Percentiles rank a stretch among this genome's conserved stretches.
These are phyloP conservation scores for Cystofilobasidium ferigula DNA, from an alignment of 768 basidiomycete genomes.

Conservation along the genomic window DNA sequence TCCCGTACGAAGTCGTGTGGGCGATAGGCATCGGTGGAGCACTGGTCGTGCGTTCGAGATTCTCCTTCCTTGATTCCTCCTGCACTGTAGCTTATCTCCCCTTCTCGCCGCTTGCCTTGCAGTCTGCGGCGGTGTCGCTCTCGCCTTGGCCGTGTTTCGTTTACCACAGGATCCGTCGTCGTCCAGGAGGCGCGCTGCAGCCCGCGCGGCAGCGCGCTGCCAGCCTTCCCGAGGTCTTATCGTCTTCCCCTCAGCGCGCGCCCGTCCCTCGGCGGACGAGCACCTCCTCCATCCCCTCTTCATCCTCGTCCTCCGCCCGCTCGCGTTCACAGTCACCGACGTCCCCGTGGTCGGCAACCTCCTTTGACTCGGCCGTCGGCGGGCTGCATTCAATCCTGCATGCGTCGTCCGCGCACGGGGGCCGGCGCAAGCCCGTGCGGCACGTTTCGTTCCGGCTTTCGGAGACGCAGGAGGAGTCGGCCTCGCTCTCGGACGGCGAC, in stretches of 20 bases:
- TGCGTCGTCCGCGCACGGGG: background rate
- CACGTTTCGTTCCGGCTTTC: background rate
- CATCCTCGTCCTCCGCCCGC: background rate
- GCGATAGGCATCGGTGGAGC: background rate
- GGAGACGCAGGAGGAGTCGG: background rate
- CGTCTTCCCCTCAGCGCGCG: background rate
- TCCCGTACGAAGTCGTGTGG: background rate
- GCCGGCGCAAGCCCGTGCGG: background rate
- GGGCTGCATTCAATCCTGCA: background rate
- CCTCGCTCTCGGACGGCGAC: background rate
- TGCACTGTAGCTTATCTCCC: background rate
- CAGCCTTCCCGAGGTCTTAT: background rate
- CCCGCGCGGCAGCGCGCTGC: background rate
- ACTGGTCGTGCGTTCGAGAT: background rate
- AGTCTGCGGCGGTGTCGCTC: background rate
- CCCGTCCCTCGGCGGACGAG: background rate
- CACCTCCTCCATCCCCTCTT: background rate
- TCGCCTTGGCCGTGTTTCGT: background rate
- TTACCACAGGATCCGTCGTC: background rate
- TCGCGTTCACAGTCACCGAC: background rate
- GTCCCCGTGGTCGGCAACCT: background rate
- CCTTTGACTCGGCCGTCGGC: background rate
- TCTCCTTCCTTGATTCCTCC: background rate
- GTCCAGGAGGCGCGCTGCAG: background rate
- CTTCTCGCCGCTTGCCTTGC: background rate